phyloP scores from a whole-genome alignment of 164 flowering plant species.

The Malania oleifera region DNA sequence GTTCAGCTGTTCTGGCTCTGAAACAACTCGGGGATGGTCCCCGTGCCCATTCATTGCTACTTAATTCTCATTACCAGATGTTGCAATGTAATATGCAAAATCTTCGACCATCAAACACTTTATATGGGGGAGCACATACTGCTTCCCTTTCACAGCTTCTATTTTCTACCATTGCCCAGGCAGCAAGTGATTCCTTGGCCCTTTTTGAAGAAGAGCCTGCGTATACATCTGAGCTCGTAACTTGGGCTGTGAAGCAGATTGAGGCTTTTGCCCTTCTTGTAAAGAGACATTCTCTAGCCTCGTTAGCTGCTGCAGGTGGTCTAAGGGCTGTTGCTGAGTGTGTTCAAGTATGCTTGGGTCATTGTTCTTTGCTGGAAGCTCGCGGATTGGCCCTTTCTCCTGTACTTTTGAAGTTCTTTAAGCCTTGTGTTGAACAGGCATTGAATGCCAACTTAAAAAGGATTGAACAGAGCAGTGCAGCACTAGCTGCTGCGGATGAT shows the following conservation, averaged over 20 bases:
- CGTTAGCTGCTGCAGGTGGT: slow-evolving; percentile 95
- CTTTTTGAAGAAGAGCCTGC: slow-evolving; percentile 78
- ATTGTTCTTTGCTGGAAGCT: slow-evolving; percentile 82
- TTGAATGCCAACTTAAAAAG: slow-evolving; percentile 74
- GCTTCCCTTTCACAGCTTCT: slow-evolving; percentile 89
- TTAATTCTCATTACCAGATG: slow-evolving; percentile 74
- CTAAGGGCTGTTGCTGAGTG: slow-evolving; percentile 92
- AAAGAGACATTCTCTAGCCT: slow-evolving; percentile 77
- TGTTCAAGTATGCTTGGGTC: slow-evolving; percentile 89
- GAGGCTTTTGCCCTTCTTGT: slow-evolving; percentile 77
- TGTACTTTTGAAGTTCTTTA: slow-evolving; percentile 73
- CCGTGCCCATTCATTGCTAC: slow-evolving; percentile 78
- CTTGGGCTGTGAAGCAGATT: slow-evolving; percentile 92
- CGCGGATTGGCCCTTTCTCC: slow-evolving; percentile 90
- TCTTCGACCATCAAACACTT: slow-evolving; percentile 78
- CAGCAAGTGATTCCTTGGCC: slow-evolving; percentile 73
- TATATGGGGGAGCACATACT: slow-evolving; percentile 87
- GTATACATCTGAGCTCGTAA: slow-evolving; percentile 86
- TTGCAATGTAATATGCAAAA: slow-evolving; percentile 66
- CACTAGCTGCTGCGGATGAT: slow-evolving; percentile 95
- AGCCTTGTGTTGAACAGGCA: slow-evolving; percentile 95
- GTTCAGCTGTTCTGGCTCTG: slow-evolving; percentile 82
- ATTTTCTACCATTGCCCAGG: slow-evolving; percentile 92
- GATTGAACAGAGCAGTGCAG: slow-evolving; percentile 90
- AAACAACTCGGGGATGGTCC: slow-evolving; percentile 94